Evolutionary conservation across 2,329 filamentous ascomycete species (phyloP).

Genomic region (Tolypocladium ovalisporum): DNA sequence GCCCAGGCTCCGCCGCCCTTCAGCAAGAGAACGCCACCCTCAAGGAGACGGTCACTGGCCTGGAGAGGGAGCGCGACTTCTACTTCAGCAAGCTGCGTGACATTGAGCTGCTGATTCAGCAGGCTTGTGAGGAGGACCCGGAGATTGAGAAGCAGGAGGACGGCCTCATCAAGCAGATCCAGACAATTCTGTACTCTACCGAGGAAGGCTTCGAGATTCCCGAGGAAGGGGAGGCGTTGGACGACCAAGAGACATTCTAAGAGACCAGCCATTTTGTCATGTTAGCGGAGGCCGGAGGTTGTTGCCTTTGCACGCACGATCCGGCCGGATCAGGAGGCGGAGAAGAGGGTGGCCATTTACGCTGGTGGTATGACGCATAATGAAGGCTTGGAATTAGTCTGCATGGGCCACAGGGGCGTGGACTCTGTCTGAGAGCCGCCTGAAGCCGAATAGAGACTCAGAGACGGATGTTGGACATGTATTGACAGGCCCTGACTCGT

Average conservation of each 20-base stretch:
- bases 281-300: conserved; percentile 2
- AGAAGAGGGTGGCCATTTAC: neutral
- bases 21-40: conserved; percentile 77
- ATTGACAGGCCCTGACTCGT: neutral
- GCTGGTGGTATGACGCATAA: conserved; percentile 1
- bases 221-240: conserved; percentile 58
- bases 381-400: conserved; percentile 3
- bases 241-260: conserved; percentile 74
- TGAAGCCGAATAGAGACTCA: neutral
- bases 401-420: neutral
- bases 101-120: conserved; percentile 90
- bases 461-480: neutral
- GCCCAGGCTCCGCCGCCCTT: conserved; percentile 58
- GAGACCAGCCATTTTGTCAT: neutral
- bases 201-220: conserved; percentile 91
- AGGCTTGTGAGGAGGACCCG: conserved; percentile 83
- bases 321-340: neutral
- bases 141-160: conserved; percentile 91
- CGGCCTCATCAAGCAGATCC: conserved; percentile 87
- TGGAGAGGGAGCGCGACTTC: conserved; percentile 95
- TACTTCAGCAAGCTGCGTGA: conserved; percentile 98
- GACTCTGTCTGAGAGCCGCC: neutral
- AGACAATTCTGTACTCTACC: conserved; percentile 93
- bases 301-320: neutral
- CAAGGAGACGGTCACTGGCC: conserved; percentile 88